phyloP scores from a whole-genome alignment of 257 asterid genomes.

The Euphrasia confusa region DNA sequence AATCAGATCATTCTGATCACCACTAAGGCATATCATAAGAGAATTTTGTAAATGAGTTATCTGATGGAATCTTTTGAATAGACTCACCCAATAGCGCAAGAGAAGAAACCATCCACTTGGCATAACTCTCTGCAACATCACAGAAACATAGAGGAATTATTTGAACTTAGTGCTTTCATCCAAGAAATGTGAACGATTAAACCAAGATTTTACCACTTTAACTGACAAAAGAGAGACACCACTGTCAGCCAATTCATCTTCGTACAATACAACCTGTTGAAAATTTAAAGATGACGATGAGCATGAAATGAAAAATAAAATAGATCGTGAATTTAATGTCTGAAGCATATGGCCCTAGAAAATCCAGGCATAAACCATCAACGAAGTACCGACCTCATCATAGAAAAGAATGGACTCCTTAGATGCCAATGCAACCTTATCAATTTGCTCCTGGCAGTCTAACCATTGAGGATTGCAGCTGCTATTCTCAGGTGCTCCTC shows the following conservation, averaged over 20 bases:
- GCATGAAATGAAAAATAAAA: slow-evolving; percentile 16
- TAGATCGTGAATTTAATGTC: slow-evolving; percentile 19
- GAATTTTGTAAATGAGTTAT: slow-evolving; percentile 17
- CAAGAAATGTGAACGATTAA: slow-evolving; percentile 16
- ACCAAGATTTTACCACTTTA: slow-evolving; percentile 67
- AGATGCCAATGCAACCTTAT: slow-evolving; percentile 74
- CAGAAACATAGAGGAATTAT: slow-evolving; percentile 9
- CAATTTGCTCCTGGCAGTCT: slow-evolving; percentile 72
- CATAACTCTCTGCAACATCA: slow-evolving; percentile 88
- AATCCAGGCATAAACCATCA: slow-evolving; percentile 25
- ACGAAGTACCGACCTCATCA: slow-evolving; percentile 64
- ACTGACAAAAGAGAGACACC: slow-evolving; percentile 94
- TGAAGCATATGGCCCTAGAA: slow-evolving; percentile 17
- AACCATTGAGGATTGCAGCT: slow-evolving; percentile 55
- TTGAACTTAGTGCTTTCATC: slow-evolving; percentile 25
- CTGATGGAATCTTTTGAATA: slow-evolving; percentile 19
- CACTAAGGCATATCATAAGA: slow-evolving; percentile 18
- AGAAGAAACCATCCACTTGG: slow-evolving; percentile 96
- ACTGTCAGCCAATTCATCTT: slow-evolving; percentile 97
- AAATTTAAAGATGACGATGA: slow-evolving; percentile 20
- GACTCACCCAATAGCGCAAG: slow-evolving; percentile 94
- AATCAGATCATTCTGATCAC: slow-evolving; percentile 1
- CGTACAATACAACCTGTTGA: slow-evolving; percentile 78
- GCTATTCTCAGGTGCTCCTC: slow-evolving; percentile 41
- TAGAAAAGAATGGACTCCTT: slow-evolving; percentile 93